These are phyloP conservation scores for Populus pruinosa DNA, from an alignment of 345 rosid species.

Conservation along the genomic window DNA sequence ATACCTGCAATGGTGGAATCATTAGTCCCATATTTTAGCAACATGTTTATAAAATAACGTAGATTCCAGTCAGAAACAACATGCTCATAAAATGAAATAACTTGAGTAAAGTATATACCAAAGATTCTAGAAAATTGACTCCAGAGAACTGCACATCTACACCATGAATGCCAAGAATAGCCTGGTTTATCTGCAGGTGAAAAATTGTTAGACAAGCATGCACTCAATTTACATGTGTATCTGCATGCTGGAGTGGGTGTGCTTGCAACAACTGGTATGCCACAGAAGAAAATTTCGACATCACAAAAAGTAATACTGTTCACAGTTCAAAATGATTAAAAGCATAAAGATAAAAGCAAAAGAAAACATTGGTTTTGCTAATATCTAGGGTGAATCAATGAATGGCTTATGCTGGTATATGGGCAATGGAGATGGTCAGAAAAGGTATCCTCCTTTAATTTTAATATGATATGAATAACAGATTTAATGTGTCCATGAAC, in stretches of 20 bases:
- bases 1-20: slow-evolving; percentile 52
- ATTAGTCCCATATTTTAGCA: background rate
- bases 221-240: background rate
- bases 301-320: background rate
- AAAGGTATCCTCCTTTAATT: background rate
- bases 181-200: slow-evolving; percentile 74
- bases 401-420: background rate
- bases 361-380: background rate
- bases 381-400: background rate
- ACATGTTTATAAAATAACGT: slow-evolving; percentile 9
- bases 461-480: background rate
- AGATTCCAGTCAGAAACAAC: slow-evolving; percentile 16
- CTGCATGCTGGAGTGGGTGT: background rate
- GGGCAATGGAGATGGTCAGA: background rate
- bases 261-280: background rate
- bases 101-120: slow-evolving; percentile 46
- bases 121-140: slow-evolving; percentile 77
- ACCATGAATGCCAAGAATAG: slow-evolving; percentile 71
- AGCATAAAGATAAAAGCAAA: background rate
- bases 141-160: slow-evolving; percentile 76
- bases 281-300: background rate
- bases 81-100: background rate
- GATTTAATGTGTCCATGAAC: background rate
- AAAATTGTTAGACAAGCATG: slow-evolving; percentile 22
- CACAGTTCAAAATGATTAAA: no score